These are phyloP conservation scores for Pelargonium fulgidum DNA, from an alignment of 441 rosid species.

Conservation along the genomic window DNA sequence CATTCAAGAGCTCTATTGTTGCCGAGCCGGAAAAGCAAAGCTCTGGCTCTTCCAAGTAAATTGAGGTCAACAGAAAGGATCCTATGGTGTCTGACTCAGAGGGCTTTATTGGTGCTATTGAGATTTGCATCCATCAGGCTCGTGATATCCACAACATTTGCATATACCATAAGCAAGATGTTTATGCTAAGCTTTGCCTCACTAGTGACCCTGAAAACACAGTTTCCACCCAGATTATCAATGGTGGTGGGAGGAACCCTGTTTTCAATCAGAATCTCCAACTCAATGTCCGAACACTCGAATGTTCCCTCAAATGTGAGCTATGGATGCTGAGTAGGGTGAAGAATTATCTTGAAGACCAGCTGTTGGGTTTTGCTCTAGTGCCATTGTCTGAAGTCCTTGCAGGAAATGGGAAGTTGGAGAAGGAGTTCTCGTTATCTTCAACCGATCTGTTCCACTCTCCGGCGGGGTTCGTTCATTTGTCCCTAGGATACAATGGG, in stretches of 20 bases:
- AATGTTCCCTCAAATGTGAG: conserved; percentile 85
- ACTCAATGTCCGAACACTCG: conserved; percentile 56
- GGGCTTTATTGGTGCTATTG: conserved; percentile 55
- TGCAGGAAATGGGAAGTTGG: conserved; percentile 59
- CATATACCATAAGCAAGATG: conserved; percentile 99
- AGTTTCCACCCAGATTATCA: conserved; percentile 80
- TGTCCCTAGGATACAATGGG: conserved; percentile 74
- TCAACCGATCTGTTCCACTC: conserved; percentile 93
- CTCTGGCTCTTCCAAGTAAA: conserved; percentile 32
- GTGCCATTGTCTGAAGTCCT: conserved; percentile 86
- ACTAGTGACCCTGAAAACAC: conserved; percentile 72
- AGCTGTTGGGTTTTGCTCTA: conserved; percentile 79
- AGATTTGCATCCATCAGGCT: conserved; percentile 82
- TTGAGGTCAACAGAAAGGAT: conserved; percentile 35
- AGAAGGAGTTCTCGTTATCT: conserved; percentile 90
- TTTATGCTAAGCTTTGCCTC: conserved; percentile 89
- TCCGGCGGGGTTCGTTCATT: conserved; percentile 85
- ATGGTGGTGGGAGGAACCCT: conserved; percentile 97
- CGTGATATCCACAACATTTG: conserved; percentile 97
- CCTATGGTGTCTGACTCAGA: conserved; percentile 23
- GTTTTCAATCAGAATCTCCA: conserved; percentile 67
- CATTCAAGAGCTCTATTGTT: conserved; percentile 48
- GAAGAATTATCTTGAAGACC: conserved; percentile 94
- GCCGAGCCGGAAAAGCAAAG: conserved; percentile 46
- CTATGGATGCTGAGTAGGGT: conserved; percentile 98